A percentile compares a stretch with the other conserved stretches of the same genome.
Evolutionary conservation across 148 eudicot genomes (phyloP).

Genomic region (Rhododendron kiyosumense): DNA sequence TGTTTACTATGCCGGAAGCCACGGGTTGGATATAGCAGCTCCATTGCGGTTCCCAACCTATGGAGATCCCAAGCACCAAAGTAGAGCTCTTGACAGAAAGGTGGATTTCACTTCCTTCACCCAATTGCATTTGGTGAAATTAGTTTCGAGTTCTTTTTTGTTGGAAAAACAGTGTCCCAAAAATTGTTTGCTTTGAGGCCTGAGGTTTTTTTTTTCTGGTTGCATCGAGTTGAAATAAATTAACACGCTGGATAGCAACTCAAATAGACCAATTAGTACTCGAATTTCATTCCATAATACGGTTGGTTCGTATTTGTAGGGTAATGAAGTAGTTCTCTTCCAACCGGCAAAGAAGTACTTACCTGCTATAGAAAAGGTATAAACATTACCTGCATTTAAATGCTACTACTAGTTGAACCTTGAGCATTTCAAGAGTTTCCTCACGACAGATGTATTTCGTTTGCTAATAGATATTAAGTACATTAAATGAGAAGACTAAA

Average conservation of each 20-base stretch:
- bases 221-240: not conserved
- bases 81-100: constrained; percentile 31
- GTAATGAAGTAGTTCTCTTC: constrained; percentile 47
- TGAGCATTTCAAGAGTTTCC: not conserved
- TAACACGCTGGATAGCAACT: not conserved
- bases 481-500: constrained; percentile 35
- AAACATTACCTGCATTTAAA: not conserved
- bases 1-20: constrained; percentile 62
- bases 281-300: not conserved
- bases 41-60: constrained; percentile 30
- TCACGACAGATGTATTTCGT: not conserved
- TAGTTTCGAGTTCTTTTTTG: not conserved
- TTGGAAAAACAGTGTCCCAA: not conserved
- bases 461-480: constrained; percentile 27
- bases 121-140: not conserved
- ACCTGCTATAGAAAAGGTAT: constrained; percentile 45
- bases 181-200: not conserved
- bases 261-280: not conserved
- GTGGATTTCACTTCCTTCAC: constrained; percentile 9
- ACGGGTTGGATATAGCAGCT: constrained; percentile 63
- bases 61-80: constrained; percentile 29
- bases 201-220: not conserved
- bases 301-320: constrained; percentile 24
- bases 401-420: not conserved
- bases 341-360: constrained; percentile 56